Evolutionary conservation across 345 rosid species (phyloP).

Genomic region (Citrus trifoliata): DNA sequence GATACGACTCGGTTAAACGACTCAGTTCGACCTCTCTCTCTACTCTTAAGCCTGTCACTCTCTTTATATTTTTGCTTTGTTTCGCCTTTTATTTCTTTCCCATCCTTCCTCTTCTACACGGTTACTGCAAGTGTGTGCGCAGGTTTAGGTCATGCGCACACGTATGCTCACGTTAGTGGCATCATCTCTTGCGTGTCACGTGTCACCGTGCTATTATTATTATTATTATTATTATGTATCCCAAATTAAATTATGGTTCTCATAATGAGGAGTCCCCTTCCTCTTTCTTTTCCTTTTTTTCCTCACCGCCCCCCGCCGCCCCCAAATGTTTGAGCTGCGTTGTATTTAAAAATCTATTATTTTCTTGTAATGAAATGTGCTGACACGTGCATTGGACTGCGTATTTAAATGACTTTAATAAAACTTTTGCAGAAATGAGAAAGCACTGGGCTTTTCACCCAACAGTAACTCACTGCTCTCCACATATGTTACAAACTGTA

Average conservation of each 20-base stretch:
- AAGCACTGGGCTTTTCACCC: too few relatives aligned
- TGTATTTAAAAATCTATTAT: too few relatives aligned
- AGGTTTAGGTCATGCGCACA: conserved; percentile 28
- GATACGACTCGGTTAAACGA: conserved; percentile 23
- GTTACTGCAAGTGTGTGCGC: conserved; percentile 42
- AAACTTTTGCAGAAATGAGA: too few relatives aligned
- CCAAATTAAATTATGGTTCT: not conserved
- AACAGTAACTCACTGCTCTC: too few relatives aligned
- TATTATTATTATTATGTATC: too few relatives aligned
- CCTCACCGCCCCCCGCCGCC: too few relatives aligned
- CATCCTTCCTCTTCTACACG: conserved; percentile 22
- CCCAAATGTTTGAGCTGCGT: not conserved
- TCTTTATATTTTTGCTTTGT: conserved; percentile 15
- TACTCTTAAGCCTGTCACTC: not conserved
- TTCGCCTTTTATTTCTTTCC: conserved; percentile 14
- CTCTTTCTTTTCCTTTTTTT: too few relatives aligned
- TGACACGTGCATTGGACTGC: not conserved
- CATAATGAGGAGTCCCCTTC: not conserved
- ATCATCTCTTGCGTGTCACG: not conserved
- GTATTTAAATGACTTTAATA: too few relatives aligned
- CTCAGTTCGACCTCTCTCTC: not conserved
- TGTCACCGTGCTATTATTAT: too few relatives aligned
- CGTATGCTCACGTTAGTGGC: not conserved
- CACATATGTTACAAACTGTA: too few relatives aligned
- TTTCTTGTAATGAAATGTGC: too few relatives aligned